phyloP scores from a whole-genome alignment of 257 asterid genomes.

The Fraxinus excelsior region DNA sequence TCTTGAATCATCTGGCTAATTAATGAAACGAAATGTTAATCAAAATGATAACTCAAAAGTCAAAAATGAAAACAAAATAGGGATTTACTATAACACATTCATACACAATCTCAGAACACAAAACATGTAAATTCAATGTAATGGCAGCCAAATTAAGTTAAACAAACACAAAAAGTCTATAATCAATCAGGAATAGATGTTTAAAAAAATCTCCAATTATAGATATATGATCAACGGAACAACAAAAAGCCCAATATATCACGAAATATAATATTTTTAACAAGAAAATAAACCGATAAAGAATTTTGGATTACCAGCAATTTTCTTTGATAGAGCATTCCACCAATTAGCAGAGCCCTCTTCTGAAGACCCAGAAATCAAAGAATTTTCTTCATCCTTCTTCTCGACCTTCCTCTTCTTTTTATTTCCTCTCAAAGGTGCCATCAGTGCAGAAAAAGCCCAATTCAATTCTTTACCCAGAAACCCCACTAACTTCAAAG shows the following conservation, averaged over 20 bases:
- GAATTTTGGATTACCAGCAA: conserved; percentile 45
- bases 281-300: conserved; percentile 26
- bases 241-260: conserved; percentile 9
- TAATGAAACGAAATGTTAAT: conserved; percentile 7
- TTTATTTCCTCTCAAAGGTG: conserved; percentile 64
- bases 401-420: conserved; percentile 66
- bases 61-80: neutral
- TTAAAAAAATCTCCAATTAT: conserved; percentile 4
- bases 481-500: conserved; percentile 19
- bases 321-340: conserved; percentile 51
- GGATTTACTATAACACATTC: conserved; percentile 1
- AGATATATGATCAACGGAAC: neutral
- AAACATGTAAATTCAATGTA: conserved; percentile 3
- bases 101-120: neutral
- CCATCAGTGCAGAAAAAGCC: conserved; percentile 44
- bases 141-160: conserved; percentile 5
- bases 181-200: neutral
- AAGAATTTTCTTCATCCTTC: conserved; percentile 47
- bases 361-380: conserved; percentile 54
- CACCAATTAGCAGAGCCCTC: conserved; percentile 75
- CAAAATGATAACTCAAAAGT: neutral
- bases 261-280: conserved; percentile 8
- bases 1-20: conserved; percentile 11
- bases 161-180: neutral
- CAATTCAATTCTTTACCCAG: conserved; percentile 35